Conservation (phyloP, 1,284 basidiomycete species). For the Malassezia slooffiae region DNA sequence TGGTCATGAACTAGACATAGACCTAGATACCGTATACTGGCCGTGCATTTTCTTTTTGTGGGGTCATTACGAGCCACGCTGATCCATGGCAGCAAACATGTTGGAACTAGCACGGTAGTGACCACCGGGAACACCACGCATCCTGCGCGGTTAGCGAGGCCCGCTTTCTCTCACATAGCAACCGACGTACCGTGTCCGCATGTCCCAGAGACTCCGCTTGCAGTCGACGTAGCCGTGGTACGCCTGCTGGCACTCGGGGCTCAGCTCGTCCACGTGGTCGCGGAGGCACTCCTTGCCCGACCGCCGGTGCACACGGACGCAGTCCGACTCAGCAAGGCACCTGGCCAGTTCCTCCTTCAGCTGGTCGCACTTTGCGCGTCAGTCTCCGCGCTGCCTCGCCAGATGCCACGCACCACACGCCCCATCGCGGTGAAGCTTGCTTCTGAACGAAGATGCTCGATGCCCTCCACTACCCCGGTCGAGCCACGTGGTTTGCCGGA, state of each 20-base stretch:
- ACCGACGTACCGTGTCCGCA: slow-evolving; percentile 13
- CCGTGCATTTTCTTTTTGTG: too few species aligned
- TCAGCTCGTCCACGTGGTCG: slow-evolving; percentile 6
- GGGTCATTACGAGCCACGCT: slow-evolving; percentile 7
- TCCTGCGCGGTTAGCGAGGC: neutral
- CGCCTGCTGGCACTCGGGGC: slow-evolving; percentile 13
- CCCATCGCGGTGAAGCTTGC: slow-evolving; percentile 6
- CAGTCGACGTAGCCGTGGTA: slow-evolving; percentile 13
- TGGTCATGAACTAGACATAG: too few species aligned
- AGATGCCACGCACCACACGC: slow-evolving; percentile 11
- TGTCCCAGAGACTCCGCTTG: slow-evolving; percentile 16
- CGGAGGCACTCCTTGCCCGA: slow-evolving; percentile 11
- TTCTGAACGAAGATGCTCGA: too few species aligned
- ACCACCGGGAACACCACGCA: slow-evolving; percentile 13
- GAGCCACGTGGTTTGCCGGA: too few species aligned
- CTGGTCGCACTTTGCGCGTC: slow-evolving; percentile 10
- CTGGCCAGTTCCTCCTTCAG: slow-evolving; percentile 11
- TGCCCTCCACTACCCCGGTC: too few species aligned
- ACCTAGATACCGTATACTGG: too few species aligned
- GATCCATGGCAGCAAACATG: slow-evolving; percentile 10
- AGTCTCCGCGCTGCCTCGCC: too few species aligned
- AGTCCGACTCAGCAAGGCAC: slow-evolving; percentile 12
- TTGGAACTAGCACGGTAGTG: slow-evolving; percentile 12
- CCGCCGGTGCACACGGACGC: slow-evolving; percentile 5
- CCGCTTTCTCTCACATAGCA: neutral